Conservation (phyloP, 2,329 filamentous ascomycete genomes). For the Chaetomiaceae sp. region DNA sequence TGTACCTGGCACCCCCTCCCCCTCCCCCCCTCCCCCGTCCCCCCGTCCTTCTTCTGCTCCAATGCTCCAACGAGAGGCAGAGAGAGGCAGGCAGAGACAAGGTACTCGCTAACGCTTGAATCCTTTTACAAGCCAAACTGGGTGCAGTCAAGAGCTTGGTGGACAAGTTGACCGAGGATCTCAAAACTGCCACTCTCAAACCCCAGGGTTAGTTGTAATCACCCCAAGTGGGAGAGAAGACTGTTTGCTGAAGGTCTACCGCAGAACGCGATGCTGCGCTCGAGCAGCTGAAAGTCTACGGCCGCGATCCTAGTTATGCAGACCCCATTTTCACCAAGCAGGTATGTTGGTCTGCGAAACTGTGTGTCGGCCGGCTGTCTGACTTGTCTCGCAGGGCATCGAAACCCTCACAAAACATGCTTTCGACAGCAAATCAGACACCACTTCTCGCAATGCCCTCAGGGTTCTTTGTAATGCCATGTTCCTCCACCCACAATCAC, state of each 20-base stretch:
- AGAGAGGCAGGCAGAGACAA: too few relatives aligned
- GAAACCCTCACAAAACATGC: slow-evolving; percentile 66
- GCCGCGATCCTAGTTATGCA: slow-evolving; percentile 65
- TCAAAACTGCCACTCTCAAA: slow-evolving; percentile 54
- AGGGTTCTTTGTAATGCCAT: slow-evolving; percentile 83
- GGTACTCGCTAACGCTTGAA: slow-evolving; percentile 13
- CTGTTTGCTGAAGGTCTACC: not conserved
- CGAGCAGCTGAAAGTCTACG: slow-evolving; percentile 71
- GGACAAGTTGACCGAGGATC: slow-evolving; percentile 55
- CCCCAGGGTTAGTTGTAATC: slow-evolving; percentile 49
- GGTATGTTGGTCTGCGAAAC: slow-evolving; percentile 41
- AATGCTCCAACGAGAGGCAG: too few relatives aligned
- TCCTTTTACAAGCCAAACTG: slow-evolving; percentile 52
- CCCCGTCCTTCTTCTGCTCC: too few relatives aligned
- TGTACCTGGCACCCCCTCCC: too few relatives aligned
- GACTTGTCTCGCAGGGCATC: slow-evolving; percentile 56
- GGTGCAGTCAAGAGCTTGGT: slow-evolving; percentile 63
- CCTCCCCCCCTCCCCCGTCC: too few relatives aligned
- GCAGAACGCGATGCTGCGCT: slow-evolving; percentile 59
- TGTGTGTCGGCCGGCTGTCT: not conserved
- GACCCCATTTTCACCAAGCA: slow-evolving; percentile 79
- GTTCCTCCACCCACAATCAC: slow-evolving; percentile 61
- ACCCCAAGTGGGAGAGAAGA: too few relatives aligned
- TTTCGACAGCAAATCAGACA: slow-evolving; percentile 59
- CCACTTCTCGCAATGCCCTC: slow-evolving; percentile 68